A percentile compares a stretch with the other conserved stretches of the same genome.
Conservation (phyloP, 306 rosid genomes). For the Cicer chorassanicum region DNA sequence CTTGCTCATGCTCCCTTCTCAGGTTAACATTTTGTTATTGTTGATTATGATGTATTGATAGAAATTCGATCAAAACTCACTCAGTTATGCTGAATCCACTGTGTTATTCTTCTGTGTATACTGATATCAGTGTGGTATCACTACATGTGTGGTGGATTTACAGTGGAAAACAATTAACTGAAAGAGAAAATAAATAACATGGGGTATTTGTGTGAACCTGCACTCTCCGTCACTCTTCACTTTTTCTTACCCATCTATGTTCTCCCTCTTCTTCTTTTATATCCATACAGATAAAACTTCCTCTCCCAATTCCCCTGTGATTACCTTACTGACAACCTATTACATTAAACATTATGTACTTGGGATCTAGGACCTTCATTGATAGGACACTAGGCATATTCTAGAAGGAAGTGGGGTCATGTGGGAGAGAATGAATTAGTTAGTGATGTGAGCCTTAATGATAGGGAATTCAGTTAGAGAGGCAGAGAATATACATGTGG, state of each 20-base stretch:
- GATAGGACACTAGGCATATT: too few species aligned
- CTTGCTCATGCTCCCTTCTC: constrained; percentile 99
- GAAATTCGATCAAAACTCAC: constrained; percentile 23
- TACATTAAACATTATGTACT: constrained; percentile 19
- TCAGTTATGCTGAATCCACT: constrained; percentile 16
- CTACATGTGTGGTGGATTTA: constrained; percentile 26
- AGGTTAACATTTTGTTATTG: constrained; percentile 67
- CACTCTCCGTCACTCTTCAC: constrained; percentile 1
- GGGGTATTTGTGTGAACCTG: background rate
- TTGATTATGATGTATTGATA: constrained; percentile 42
- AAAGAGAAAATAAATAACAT: constrained; percentile 9
- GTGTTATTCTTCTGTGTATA: constrained; percentile 26
- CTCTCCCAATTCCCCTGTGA: background rate
- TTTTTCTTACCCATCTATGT: background rate
- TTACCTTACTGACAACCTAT: background rate
- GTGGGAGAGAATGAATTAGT: too few species aligned
- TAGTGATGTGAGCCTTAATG: too few species aligned
- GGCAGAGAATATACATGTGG: too few species aligned
- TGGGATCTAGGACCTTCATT: background rate
- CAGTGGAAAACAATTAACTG: background rate
- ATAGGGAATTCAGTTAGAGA: too few species aligned
- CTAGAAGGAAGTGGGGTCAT: too few species aligned
- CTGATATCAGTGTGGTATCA: constrained; percentile 4
- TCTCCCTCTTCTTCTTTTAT: constrained; percentile 10
- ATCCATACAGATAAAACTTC: background rate